phyloP scores from a whole-genome alignment of 2,329 filamentous ascomycete genomes.

The Neopestalotiopsis sp. region DNA sequence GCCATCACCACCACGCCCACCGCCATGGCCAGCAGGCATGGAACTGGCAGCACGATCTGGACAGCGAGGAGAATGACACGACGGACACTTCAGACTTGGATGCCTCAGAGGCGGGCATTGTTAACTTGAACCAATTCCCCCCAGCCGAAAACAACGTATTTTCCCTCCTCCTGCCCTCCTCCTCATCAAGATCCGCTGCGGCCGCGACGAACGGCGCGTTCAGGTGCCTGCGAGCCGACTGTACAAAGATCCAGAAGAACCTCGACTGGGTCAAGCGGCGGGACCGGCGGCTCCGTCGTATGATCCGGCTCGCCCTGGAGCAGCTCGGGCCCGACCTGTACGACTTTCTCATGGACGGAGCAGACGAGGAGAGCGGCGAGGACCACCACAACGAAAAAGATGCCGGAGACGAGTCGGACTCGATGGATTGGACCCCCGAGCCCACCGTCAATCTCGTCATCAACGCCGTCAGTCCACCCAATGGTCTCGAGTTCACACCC shows the following conservation, averaged over 20 bases:
- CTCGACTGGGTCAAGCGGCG: neutral
- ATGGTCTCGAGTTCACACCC: neutral
- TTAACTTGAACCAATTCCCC: neutral
- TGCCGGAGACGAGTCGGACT: neutral
- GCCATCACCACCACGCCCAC: neutral
- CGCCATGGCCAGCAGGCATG: neutral
- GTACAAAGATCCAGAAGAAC: neutral
- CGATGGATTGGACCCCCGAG: conserved; percentile 14
- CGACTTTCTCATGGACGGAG: neutral
- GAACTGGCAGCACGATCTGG: neutral
- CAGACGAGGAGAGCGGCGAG: neutral
- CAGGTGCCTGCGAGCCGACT: neutral
- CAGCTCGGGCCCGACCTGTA: neutral
- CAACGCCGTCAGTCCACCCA: neutral
- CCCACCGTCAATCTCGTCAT: conserved; percentile 2
- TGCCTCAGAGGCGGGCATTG: neutral
- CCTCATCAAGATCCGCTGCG: neutral
- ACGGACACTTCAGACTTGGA: neutral
- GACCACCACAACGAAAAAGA: neutral
- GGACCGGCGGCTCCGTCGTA: neutral
- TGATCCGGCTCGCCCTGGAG: neutral
- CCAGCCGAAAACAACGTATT: conserved; percentile 3
- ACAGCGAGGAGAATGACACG: neutral
- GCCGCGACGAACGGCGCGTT: neutral
- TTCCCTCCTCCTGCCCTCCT: neutral